A percentile compares a stretch with the other conserved stretches of the same genome.
phyloP scores from a whole-genome alignment of 495 filamentous ascomycete genomes.

The Penicillium angulare region DNA sequence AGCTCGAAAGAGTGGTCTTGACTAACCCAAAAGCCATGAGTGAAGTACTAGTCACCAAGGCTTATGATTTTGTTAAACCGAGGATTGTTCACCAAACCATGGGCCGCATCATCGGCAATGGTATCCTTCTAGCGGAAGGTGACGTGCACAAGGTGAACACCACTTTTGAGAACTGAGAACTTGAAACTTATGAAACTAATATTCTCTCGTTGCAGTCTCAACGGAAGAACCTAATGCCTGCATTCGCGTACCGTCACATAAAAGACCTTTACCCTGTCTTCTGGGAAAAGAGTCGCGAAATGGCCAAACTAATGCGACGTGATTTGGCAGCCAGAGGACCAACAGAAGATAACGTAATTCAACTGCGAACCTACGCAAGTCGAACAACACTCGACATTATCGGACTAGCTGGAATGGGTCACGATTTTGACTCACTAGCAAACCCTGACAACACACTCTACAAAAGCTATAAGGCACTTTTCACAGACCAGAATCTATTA shows the following conservation, averaged over 20 bases:
- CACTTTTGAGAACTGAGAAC: background rate
- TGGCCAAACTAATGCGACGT: conserved; percentile 43
- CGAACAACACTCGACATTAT: conserved; percentile 87
- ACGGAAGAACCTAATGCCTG: conserved; percentile 76
- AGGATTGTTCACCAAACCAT: conserved; percentile 51
- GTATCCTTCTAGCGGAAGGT: conserved; percentile 80
- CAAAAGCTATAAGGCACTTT: conserved; percentile 57
- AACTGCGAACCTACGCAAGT: conserved; percentile 63
- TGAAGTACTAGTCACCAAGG: conserved; percentile 65
- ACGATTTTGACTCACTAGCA: conserved; percentile 72
- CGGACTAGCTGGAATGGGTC: conserved; percentile 78
- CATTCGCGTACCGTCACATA: conserved; percentile 81
- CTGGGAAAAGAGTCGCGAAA: conserved; percentile 65
- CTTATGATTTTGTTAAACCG: conserved; percentile 81
- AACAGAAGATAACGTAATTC: conserved; percentile 40
- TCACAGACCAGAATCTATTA: conserved; percentile 17
- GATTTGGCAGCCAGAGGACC: conserved; percentile 23
- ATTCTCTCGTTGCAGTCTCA: conserved; percentile 43
- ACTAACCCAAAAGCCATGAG: conserved; percentile 63
- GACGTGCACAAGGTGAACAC: conserved; percentile 67
- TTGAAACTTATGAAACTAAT: background rate
- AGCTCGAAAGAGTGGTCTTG: conserved; percentile 67
- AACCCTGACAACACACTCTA: conserved; percentile 63
- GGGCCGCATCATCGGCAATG: conserved; percentile 67
- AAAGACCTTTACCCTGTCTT: conserved; percentile 85